Conservation (phyloP, 805 yeast genomes). For the Kluyveromyces dobzhanskii region DNA sequence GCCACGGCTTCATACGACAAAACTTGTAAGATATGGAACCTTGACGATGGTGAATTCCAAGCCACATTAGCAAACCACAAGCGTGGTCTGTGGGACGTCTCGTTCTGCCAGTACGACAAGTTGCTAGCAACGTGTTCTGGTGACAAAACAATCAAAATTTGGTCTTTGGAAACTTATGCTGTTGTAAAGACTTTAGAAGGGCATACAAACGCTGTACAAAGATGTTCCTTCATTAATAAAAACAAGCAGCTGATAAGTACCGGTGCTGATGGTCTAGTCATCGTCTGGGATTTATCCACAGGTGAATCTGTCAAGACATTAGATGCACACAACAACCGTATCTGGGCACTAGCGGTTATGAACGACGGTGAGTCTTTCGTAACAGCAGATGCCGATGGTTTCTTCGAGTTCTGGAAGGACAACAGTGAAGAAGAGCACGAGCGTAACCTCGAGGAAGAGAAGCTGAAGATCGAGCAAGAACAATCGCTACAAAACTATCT, state of each 20-base stretch:
- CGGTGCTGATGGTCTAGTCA: slow-evolving; percentile 93
- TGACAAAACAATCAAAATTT: slow-evolving; percentile 80
- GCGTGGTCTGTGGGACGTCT: slow-evolving; percentile 90
- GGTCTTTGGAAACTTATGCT: slow-evolving; percentile 75
- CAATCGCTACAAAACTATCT: slow-evolving; percentile 77
- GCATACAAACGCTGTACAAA: slow-evolving; percentile 85
- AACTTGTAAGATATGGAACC: slow-evolving; percentile 82
- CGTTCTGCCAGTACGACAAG: slow-evolving; percentile 74
- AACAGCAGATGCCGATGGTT: slow-evolving; percentile 93
- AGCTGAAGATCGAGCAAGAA: slow-evolving; percentile 69
- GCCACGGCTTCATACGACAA: slow-evolving; percentile 96
- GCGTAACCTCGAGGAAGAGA: slow-evolving; percentile 42
- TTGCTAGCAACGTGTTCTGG: slow-evolving; percentile 79
- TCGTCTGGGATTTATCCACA: slow-evolving; percentile 73
- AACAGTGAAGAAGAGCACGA: slow-evolving; percentile 65
- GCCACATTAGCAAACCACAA: slow-evolving; percentile 85
- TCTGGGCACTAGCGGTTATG: slow-evolving; percentile 77
- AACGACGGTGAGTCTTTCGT: slow-evolving; percentile 62
- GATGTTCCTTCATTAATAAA: slow-evolving; percentile 60
- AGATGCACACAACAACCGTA: slow-evolving; percentile 90
- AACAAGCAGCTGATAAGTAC: slow-evolving; percentile 60
- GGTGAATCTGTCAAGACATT: slow-evolving; percentile 80
- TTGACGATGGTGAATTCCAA: slow-evolving; percentile 75
- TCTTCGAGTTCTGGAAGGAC: slow-evolving; percentile 82
- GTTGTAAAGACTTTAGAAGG: slow-evolving; percentile 86